Conservation (phyloP, 352 stramenopile species). For the Globisporangium nodosum region DNA sequence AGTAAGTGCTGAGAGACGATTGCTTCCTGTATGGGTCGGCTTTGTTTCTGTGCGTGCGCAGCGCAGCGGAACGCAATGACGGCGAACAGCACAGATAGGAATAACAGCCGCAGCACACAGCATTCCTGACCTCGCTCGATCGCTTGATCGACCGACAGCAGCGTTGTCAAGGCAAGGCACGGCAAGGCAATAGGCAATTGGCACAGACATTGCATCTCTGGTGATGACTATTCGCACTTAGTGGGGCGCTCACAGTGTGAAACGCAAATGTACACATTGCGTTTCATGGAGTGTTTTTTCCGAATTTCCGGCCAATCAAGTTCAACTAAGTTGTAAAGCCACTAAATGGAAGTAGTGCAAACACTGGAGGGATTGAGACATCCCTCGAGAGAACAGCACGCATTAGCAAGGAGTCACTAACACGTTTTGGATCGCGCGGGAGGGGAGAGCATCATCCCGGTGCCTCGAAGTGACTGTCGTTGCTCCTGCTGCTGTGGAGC, state of each 20-base stretch:
- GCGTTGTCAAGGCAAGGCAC: neutral
- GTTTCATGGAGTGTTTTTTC: neutral
- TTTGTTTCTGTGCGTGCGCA: neutral
- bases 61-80: neutral
- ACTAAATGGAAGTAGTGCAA: too few species aligned
- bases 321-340: neutral
- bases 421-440: neutral
- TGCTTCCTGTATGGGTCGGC: neutral
- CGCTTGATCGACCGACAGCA: neutral
- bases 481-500: neutral
- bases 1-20: neutral
- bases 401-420: too few species aligned
- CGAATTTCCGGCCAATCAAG: neutral
- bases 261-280: slow-evolving; percentile 2
- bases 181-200: too few species aligned
- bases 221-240: neutral
- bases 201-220: neutral
- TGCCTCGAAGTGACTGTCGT: neutral
- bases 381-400: neutral
- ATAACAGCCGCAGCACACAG: neutral
- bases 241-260: neutral
- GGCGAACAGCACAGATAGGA: neutral
- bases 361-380: too few species aligned
- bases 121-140: neutral
- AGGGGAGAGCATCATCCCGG: neutral